phyloP scores from a whole-genome alignment of 2,329 filamentous ascomycete species.

The Epichloe coenophiala region DNA sequence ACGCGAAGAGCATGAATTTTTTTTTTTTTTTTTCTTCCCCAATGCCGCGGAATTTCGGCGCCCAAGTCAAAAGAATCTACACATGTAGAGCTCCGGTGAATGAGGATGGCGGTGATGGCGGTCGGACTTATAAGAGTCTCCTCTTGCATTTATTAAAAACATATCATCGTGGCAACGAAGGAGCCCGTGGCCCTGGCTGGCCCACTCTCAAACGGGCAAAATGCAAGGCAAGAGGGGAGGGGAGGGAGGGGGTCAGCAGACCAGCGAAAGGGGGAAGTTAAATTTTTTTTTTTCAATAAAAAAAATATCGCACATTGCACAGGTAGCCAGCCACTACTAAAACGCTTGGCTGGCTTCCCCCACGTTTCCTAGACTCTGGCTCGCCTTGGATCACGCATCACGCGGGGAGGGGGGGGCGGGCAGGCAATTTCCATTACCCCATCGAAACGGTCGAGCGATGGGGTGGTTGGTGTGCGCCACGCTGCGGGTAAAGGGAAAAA shows the following conservation, averaged over 20 bases:
- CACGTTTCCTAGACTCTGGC: not conserved
- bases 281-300: not conserved
- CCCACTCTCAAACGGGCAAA: not conserved
- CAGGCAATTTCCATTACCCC: not conserved
- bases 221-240: not conserved
- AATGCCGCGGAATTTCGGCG: too few relatives aligned
- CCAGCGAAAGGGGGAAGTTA: not conserved
- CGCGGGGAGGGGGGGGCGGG: too few relatives aligned
- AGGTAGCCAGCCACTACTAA: constrained; percentile 1
- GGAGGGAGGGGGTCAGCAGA: constrained; percentile 1
- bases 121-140: too few relatives aligned
- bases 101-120: too few relatives aligned
- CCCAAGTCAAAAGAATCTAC: too few relatives aligned
- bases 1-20: too few relatives aligned
- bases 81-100: too few relatives aligned
- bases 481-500: not conserved
- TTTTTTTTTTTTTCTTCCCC: too few relatives aligned
- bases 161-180: too few relatives aligned
- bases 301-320: not conserved
- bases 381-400: not conserved
- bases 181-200: too few relatives aligned
- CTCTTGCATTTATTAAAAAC: too few relatives aligned
- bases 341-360: constrained; percentile 1
- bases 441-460: not conserved
- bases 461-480: too few relatives aligned